A percentile compares a stretch with the other conserved stretches of the same genome.
Evolutionary conservation across 75 land plant genomes (phyloP).

Genomic region (Ceratopteris richardii): DNA sequence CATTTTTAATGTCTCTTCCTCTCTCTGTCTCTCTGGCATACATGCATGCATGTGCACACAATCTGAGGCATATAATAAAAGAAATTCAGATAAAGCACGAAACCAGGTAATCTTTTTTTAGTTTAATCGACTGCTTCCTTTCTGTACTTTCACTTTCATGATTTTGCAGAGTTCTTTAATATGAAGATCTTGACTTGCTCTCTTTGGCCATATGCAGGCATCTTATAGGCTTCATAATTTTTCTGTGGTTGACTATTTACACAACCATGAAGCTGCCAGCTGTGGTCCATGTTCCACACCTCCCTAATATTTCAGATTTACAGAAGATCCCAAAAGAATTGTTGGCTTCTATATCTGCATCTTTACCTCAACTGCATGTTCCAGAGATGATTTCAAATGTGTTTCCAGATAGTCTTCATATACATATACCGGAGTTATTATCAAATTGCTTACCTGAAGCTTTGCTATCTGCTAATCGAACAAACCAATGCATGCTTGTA

Average conservation of each 20-base stretch:
- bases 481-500: conserved; percentile 63
- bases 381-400: conserved; percentile 34
- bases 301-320: conserved; percentile 50
- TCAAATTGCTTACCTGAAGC: conserved; percentile 54
- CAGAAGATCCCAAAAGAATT: conserved; percentile 42
- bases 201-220: no score
- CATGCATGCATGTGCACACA: no score
- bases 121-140: no score
- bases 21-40: no score
- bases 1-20: no score
- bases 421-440: conserved; percentile 13
- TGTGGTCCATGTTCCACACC: conserved; percentile 61
- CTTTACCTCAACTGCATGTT: conserved; percentile 47
- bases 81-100: no score
- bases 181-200: no score
- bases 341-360: conserved; percentile 38
- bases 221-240: conserved; percentile 84
- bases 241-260: conserved; percentile 76
- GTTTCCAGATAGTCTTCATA: conserved; percentile 7
- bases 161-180: no score
- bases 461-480: conserved; percentile 36
- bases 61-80: no score
- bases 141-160: no score
- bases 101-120: no score
- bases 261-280: conserved; percentile 62